These are phyloP conservation scores for Trichosporon inkin DNA, from an alignment of 1,284 basidiomycete genomes.

Conservation along the genomic window DNA sequence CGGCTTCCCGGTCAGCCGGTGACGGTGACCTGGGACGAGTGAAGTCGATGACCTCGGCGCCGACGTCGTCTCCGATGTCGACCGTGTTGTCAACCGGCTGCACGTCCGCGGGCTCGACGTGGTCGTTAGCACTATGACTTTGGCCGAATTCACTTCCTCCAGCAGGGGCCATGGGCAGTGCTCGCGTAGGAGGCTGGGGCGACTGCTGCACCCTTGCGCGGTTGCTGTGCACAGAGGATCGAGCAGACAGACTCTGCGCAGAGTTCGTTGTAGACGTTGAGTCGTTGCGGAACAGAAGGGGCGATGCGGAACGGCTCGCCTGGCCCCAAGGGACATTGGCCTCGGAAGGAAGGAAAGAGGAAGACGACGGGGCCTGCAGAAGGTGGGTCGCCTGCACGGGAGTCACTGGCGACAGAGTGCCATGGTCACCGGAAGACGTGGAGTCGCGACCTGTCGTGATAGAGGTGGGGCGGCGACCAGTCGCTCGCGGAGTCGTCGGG, in stretches of 20 bases:
- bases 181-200: not conserved
- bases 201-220: not conserved
- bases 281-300: constrained; percentile 6
- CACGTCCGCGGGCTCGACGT: not conserved
- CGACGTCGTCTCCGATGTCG: not conserved
- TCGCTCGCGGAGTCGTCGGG: not conserved
- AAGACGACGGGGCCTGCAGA: not conserved
- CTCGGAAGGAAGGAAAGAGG: not conserved
- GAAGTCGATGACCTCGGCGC: not conserved
- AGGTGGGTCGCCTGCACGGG: constrained; percentile 3
- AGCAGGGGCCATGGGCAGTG: not conserved
- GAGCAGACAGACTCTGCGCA: not conserved
- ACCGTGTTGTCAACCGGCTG: not conserved
- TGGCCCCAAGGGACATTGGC: constrained; percentile 3
- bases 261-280: constrained; percentile 2
- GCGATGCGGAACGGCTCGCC: constrained; percentile 1
- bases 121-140: not conserved
- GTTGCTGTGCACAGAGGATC: not conserved
- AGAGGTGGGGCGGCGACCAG: not conserved
- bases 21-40: constrained; percentile 2
- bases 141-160: not conserved
- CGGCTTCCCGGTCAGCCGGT: not conserved
- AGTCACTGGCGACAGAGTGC: constrained; percentile 1
- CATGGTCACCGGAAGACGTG: constrained; percentile 4
- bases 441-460: constrained; percentile 4